Conservation (phyloP, 257 asterid genomes). For the Craterostigma plantagineum region DNA sequence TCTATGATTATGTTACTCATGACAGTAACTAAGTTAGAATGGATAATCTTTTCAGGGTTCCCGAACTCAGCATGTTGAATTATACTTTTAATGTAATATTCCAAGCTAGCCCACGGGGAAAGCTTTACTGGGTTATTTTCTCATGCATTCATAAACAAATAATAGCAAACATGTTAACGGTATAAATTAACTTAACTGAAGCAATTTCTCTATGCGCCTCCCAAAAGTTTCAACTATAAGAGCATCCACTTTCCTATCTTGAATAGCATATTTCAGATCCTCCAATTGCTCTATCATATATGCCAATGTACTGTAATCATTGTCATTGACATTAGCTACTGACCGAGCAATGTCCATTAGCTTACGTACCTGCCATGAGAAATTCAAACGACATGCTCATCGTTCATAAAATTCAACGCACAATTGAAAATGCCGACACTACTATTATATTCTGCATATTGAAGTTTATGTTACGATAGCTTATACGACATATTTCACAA, state of each 20-base stretch:
- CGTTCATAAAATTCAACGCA: not conserved
- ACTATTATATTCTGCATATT: too few species aligned
- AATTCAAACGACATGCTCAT: conserved; percentile 7
- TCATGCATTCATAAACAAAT: not conserved
- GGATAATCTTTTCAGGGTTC: too few species aligned
- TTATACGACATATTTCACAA: too few species aligned
- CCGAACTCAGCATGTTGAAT: too few species aligned
- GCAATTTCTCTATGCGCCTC: conserved; percentile 80
- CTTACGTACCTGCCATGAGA: conserved; percentile 55
- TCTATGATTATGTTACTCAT: too few species aligned
- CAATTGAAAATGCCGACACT: too few species aligned
- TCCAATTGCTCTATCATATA: conserved; percentile 63
- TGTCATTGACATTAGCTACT: conserved; percentile 48
- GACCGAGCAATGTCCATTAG: conserved; percentile 66
- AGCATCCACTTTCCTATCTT: conserved; percentile 94
- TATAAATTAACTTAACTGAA: conserved; percentile 57
- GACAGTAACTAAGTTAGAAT: too few species aligned
- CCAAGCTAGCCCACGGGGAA: too few species aligned
- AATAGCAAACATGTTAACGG: not conserved
- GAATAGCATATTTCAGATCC: conserved; percentile 73
- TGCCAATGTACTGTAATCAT: conserved; percentile 62
- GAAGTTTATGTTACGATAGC: too few species aligned
- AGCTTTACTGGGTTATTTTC: not conserved
- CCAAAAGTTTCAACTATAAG: conserved; percentile 97
- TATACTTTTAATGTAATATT: too few species aligned